Evolutionary conservation across 2,329 filamentous ascomycete species (phyloP).

Genomic region (Fusarium pseudocircinatum): DNA sequence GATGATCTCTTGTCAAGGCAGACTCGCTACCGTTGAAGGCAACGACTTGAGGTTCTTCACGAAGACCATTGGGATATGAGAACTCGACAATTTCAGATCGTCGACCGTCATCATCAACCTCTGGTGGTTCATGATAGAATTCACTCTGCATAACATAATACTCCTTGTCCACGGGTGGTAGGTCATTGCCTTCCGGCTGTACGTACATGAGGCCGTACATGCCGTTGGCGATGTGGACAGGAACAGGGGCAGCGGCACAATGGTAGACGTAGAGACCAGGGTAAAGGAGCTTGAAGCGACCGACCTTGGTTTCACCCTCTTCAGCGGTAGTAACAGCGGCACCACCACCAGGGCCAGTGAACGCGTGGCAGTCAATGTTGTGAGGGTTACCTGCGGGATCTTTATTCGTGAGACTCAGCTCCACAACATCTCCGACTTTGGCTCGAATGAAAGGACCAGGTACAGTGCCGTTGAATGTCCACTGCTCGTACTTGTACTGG

Average conservation of each 20-base stretch:
- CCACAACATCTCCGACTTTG: slow-evolving; percentile 17
- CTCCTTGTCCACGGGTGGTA: slow-evolving; percentile 17
- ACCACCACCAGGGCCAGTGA: slow-evolving; percentile 24
- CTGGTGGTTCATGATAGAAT: slow-evolving; percentile 27
- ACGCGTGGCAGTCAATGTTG: slow-evolving; percentile 24
- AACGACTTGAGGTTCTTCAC: neutral
- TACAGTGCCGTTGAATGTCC: slow-evolving; percentile 26
- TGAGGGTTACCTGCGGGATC: slow-evolving; percentile 1
- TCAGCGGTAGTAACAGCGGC: slow-evolving; percentile 18
- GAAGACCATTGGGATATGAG: slow-evolving; percentile 17
- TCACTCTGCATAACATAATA: slow-evolving; percentile 31
- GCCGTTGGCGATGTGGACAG: neutral
- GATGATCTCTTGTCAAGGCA: slow-evolving; percentile 13
- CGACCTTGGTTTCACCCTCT: slow-evolving; percentile 23
- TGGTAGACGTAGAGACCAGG: slow-evolving; percentile 21
- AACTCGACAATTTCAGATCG: slow-evolving; percentile 20
- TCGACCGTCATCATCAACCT: slow-evolving; percentile 15
- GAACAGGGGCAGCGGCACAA: neutral
- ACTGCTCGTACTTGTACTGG: slow-evolving; percentile 26
- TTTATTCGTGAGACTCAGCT: slow-evolving; percentile 17
- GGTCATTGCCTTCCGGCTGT: slow-evolving; percentile 6
- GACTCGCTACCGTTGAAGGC: slow-evolving; percentile 16
- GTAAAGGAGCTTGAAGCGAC: slow-evolving; percentile 20
- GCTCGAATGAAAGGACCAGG: slow-evolving; percentile 21
- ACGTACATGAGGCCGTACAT: slow-evolving; percentile 19